Base-by-base conservation (phyloP, 192 early-diverging fungal genomes). In the Backusella mclennaniae region DNA sequence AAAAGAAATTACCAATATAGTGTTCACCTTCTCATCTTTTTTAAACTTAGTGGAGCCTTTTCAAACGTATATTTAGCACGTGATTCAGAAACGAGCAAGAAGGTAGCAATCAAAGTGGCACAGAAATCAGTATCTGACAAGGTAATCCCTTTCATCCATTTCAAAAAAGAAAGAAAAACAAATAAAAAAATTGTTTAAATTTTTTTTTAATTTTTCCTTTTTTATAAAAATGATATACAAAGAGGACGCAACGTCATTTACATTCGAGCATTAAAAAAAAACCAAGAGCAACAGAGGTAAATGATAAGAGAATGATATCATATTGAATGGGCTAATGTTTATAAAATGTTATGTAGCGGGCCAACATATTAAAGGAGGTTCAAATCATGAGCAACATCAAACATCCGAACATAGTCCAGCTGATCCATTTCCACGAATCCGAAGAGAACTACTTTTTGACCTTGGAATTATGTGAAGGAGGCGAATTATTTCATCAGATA, bases 401-500 rank as follows among this genome's bases (percentile, higher is more conserved):
- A 56, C 94, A 96, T 76, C 86, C 17, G 6, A 93, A 93, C 52
- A 92, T 98, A 36, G 89, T 96, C 70, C 84, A 86, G 71, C 84
- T 98, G 31, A 83, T 91, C 19, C 89, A 92, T 14, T 95, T 94
- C 81, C 86, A 88, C 71, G 95, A 94, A 81, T 92, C 90, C 38
- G 85, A 86, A 67, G 89, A 88, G 76, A 85, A 92, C 77, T 95
- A 92, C 74, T 92, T 91, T 76, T 79, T 96, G n/a, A 84, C 92
- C 6, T 84, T 96, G 73, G 96, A 98, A 82, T 86, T 91, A 29
- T 92, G 92, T 41, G 84, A 88, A 21, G 95, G 95, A 67, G 96
- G 96, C 79, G 96, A 98, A 83, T 85, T 98, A 35, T 98, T 95
- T 77, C 91, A 96, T 82, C 90, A 92, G 35, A 90, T 97, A 39